phyloP scores from a whole-genome alignment of 306 rosid genomes.

The Fragaria ananassa region DNA sequence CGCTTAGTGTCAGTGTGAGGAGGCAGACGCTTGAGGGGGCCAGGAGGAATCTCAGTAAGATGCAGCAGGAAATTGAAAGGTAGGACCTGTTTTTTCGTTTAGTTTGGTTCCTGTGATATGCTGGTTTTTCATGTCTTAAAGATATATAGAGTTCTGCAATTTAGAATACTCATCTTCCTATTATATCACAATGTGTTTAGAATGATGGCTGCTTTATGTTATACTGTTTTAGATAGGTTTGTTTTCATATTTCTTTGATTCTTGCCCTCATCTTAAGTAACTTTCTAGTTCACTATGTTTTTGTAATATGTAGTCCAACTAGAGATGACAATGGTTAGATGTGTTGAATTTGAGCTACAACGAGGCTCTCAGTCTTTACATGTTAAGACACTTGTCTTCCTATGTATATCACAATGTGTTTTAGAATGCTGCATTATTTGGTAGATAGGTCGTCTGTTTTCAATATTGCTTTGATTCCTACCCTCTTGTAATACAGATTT shows the following conservation, averaged over 20 bases:
- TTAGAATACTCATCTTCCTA: no score
- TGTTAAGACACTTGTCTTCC: neutral
- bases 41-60: conserved; percentile 74
- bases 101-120: neutral
- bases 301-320: neutral
- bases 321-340: neutral
- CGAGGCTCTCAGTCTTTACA: neutral
- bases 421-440: neutral
- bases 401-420: neutral
- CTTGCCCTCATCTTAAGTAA: conserved; percentile 3
- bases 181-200: neutral
- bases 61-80: conserved; percentile 89
- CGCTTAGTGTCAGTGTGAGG: conserved; percentile 95
- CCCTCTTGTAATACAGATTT: conserved; percentile 32
- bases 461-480: neutral
- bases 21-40: conserved; percentile 97
- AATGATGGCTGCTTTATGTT: neutral
- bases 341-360: neutral
- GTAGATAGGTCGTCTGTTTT: neutral
- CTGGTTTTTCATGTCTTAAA: neutral
- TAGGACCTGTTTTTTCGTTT: conserved; percentile 34
- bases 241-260: neutral
- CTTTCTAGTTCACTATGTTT: neutral
- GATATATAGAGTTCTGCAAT: no score
- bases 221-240: neutral